Evolutionary conservation across 345 rosid genomes (phyloP), one percentile per base, ranked within the genome.

Genomic region (Combretum micranthum): DNA sequence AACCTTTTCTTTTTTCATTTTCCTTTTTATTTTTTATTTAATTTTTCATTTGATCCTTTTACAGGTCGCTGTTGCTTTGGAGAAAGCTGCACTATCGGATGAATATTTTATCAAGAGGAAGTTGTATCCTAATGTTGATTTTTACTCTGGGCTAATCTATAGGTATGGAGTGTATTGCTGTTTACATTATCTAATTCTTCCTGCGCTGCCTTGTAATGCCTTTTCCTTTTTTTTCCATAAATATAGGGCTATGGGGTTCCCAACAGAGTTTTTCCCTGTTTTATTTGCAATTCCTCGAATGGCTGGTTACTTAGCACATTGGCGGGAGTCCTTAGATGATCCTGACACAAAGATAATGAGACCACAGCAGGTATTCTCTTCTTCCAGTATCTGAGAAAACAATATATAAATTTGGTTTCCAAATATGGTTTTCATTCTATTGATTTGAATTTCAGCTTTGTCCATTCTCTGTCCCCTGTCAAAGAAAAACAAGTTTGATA

Each of bases 261-360:
- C 99, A 11, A 80, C 92, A 10, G 99, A 89, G 79, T 93, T 83
- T 76, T 93, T 89, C 75, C 82, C 99, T 2, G 96, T 93, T 45
- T 67, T 93, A 50, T 89, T 93, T 61, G 97, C 99, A 20, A 84
- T 93, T 57, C 96, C 99, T 52, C 84, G 97, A 21, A 93, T 93
- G 99, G 99, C 96, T 71, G 99, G 99, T 25, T 93, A 87, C 74
- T 71, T 93, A 60, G 73, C 99, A 0, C 99, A 93, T 69, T 93
- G 97, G 97, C 65, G 79, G 26, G 99, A 93, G 74, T 89, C 99
- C 16, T 69, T 87, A 55, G 99, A 93, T 85, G 97, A 89, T 77
- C 96, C 92, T 19, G 97, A 93, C 65, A 87, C 99, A 26, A 93
- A 93, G 84, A 83, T 93, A 70, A 89, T 93, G 97, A 85, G 97